Conservation (phyloP, 1,284 basidiomycete species). For the Veloboletus limbatus region DNA sequence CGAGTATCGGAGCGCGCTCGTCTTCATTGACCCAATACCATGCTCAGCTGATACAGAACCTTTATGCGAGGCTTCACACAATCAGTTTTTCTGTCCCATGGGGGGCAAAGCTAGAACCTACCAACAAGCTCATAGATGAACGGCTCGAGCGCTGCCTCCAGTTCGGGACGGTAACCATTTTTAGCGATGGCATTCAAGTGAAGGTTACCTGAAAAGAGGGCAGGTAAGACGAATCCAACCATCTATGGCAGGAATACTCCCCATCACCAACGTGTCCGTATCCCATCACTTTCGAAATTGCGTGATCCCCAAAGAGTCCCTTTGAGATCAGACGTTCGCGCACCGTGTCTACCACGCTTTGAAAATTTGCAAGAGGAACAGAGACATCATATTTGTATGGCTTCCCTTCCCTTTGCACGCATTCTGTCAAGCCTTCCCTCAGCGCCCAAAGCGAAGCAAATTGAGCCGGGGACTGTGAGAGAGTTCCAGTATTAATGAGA, state of each 20-base stretch:
- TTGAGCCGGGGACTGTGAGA: conserved; percentile 91
- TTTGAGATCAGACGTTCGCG: conserved; percentile 71
- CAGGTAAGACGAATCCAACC: conserved; percentile 2
- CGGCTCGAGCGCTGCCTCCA: conserved; percentile 88
- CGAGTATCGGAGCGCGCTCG: conserved; percentile 86
- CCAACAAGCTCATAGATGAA: conserved; percentile 94
- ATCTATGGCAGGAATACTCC: conserved; percentile 35
- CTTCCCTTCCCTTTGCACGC: conserved; percentile 91
- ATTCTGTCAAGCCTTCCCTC: conserved; percentile 93
- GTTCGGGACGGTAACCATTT: conserved; percentile 75
- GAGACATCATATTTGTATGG: conserved; percentile 99
- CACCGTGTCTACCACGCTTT: conserved; percentile 84
- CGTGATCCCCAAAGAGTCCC: conserved; percentile 70
- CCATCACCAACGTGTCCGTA: conserved; percentile 98
- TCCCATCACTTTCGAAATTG: conserved; percentile 82
- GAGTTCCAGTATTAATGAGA: conserved; percentile 86
- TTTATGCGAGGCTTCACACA: conserved; percentile 49
- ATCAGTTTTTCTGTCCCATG: conserved; percentile 2
- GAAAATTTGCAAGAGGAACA: conserved; percentile 86
- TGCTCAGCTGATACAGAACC: conserved; percentile 98
- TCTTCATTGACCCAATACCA: conserved; percentile 95
- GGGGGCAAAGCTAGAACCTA: conserved; percentile 37
- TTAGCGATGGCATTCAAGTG: conserved; percentile 92
- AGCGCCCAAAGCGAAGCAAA: conserved; percentile 90
- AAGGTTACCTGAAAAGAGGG: conserved; percentile 67